These are phyloP conservation scores for Scleroderma bovista DNA, from an alignment of 768 basidiomycete species.

Conservation along the genomic window DNA sequence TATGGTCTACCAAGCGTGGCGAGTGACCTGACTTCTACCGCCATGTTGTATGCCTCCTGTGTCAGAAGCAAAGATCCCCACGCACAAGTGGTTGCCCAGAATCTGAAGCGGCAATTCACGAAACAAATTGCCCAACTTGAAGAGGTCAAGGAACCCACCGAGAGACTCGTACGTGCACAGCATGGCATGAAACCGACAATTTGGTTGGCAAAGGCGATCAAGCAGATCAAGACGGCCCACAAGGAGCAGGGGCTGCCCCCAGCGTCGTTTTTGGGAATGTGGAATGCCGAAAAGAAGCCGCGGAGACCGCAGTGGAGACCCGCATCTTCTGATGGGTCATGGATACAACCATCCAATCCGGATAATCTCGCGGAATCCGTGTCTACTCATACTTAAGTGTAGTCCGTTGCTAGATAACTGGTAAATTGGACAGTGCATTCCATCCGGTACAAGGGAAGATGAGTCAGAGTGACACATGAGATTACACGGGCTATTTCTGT, in stretches of 20 bases:
- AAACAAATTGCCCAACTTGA: conserved; percentile 20
- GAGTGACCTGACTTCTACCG: conserved; percentile 50
- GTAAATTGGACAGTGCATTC: background rate
- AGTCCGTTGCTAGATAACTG: background rate
- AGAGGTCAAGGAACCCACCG: conserved; percentile 16
- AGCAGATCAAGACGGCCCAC: conserved; percentile 31
- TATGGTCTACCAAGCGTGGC: conserved; percentile 51
- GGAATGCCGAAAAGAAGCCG: background rate
- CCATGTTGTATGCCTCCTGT: conserved; percentile 55
- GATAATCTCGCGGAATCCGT: background rate
- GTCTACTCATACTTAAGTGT: background rate
- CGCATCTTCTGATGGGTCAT: background rate
- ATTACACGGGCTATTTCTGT: background rate
- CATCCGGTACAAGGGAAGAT: too few relatives aligned
- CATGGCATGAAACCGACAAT: conserved; percentile 29
- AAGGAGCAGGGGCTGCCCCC: conserved; percentile 16
- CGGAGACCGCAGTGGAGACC: background rate
- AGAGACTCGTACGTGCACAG: conserved; percentile 16
- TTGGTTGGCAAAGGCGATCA: conserved; percentile 34
- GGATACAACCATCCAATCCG: background rate
- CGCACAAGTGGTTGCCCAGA: conserved; percentile 35
- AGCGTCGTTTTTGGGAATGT: background rate
- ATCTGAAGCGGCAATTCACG: conserved; percentile 39
- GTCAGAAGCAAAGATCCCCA: conserved; percentile 39
- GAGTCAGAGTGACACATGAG: too few relatives aligned